Evolutionary conservation across 2,329 filamentous ascomycete species (phyloP), one percentile per base, ranked within the genome.

Genomic region (Pseudopyrenochaeta lycopersici): DNA sequence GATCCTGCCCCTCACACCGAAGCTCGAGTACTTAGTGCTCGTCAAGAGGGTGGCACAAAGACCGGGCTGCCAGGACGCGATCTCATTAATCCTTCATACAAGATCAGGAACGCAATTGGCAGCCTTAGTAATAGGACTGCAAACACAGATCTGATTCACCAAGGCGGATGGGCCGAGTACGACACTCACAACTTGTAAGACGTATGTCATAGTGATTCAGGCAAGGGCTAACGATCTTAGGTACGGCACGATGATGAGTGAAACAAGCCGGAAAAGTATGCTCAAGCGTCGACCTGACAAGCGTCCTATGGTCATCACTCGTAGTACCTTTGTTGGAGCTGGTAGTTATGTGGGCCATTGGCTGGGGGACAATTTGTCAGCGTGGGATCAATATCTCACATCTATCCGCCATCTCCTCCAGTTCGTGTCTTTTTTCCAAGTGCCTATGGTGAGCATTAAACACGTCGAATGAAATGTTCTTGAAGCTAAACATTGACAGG

Each of bases 181-280:
- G 90, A 92, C 62, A 89, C 86, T 0, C 90, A 92, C 68, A 92
- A 92, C 61, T 73, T 92, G 7, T 92, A 58, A 50, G 67, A 90
- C 10, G 20, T 10, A 56, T 10, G 23, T 21, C 41, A 18, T 11
- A 20, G 11, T 21, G 12, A 41, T 48, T 36, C 23, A 38, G 27
- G 10, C 5, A 11, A 30, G 35, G 20, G 7, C 42, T 52, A 23
- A 55, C 36, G 41, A 30, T 23, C 15, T 18, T 35, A 68, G 66
- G 1, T 92, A 90, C 69, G 90, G 90, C 1, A 84, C 85, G 56
- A 82, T 91, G 88, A 92, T 92, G 90, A 89, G 86, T 10, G 77
- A 81, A 17, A 77, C 84, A 7, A 90, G 88, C 1, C 82, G 84
- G 43, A 75, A 82, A n/a, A 88, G 89, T 4, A 90, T 93, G 88